phyloP scores from a whole-genome alignment of 129 eudicot species.

The Flaveria ramosissima region DNA sequence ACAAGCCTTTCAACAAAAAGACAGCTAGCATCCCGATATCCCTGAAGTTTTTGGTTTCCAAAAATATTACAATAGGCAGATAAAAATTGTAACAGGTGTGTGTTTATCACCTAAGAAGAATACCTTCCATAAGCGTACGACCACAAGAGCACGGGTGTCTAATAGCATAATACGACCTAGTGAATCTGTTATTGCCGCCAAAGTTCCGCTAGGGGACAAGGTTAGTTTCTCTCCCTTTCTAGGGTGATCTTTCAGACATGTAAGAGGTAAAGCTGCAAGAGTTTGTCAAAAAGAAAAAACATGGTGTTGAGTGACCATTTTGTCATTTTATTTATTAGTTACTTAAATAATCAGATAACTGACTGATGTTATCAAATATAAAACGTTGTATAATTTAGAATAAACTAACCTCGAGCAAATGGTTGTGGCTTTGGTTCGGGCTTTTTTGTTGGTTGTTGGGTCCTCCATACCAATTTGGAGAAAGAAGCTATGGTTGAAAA shows the following conservation, averaged over 20 bases:
- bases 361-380: too few species aligned
- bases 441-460: slow-evolving; percentile 54
- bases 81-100: not conserved
- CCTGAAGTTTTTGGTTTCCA: slow-evolving; percentile 43
- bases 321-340: not conserved
- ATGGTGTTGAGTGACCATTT: not conserved
- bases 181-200: slow-evolving; percentile 98
- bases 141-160: slow-evolving; percentile 97
- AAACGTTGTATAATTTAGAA: not conserved
- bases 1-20: slow-evolving; percentile 90
- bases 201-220: slow-evolving; percentile 91
- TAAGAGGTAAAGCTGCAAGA: slow-evolving; percentile 71
- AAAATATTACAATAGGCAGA: not conserved
- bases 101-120: not conserved
- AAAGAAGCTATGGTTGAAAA: slow-evolving; percentile 89
- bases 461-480: slow-evolving; percentile 86
- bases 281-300: not conserved
- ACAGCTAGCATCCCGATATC: slow-evolving; percentile 97
- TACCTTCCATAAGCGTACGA: slow-evolving; percentile 98
- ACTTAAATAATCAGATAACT: too few species aligned
- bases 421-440: slow-evolving; percentile 84
- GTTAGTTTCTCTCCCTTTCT: slow-evolving; percentile 98
- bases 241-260: slow-evolving; percentile 91
- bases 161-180: slow-evolving; percentile 90
- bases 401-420: slow-evolving; percentile 79